These are phyloP conservation scores for Scedosporium dehoogii DNA, from an alignment of 2,329 filamentous ascomycete genomes.

Conservation along the genomic window DNA sequence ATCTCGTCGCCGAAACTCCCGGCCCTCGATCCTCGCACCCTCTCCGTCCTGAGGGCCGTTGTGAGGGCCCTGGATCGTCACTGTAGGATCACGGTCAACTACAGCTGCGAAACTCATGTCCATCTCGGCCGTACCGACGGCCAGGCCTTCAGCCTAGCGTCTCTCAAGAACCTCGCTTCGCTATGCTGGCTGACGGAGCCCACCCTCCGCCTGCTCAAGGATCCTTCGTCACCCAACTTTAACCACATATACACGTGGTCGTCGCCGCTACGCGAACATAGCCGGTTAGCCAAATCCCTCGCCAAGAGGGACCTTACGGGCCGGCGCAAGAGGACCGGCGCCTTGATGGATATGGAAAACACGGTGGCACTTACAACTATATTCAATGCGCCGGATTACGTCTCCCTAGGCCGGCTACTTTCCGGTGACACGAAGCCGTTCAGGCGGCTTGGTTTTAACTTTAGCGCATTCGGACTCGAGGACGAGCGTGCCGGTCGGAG, in stretches of 20 bases:
- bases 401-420: slow-evolving; percentile 23
- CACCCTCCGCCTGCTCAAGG: slow-evolving; percentile 22
- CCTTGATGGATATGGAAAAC: background rate
- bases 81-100: slow-evolving; percentile 22
- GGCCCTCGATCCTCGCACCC: slow-evolving; percentile 14
- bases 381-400: slow-evolving; percentile 16
- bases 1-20: slow-evolving; percentile 25
- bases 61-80: slow-evolving; percentile 14
- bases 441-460: slow-evolving; percentile 29
- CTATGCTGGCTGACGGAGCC: slow-evolving; percentile 27
- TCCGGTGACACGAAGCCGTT: slow-evolving; percentile 22
- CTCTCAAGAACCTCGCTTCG: slow-evolving; percentile 23
- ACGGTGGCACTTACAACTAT: slow-evolving; percentile 13
- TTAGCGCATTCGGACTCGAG: slow-evolving; percentile 26
- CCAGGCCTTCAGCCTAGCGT: slow-evolving; percentile 18
- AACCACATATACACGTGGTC: slow-evolving; percentile 28
- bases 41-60: slow-evolving; percentile 14
- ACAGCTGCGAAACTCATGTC: slow-evolving; percentile 28
- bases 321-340: background rate
- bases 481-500: slow-evolving; percentile 22
- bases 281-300: slow-evolving; percentile 6
- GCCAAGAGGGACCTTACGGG: background rate
- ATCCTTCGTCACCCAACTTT: slow-evolving; percentile 26
- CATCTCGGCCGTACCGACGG: slow-evolving; percentile 26
- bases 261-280: slow-evolving; percentile 9